Conservation (phyloP, 2,329 filamentous ascomycete genomes). For the Cordyceps sp. region DNA sequence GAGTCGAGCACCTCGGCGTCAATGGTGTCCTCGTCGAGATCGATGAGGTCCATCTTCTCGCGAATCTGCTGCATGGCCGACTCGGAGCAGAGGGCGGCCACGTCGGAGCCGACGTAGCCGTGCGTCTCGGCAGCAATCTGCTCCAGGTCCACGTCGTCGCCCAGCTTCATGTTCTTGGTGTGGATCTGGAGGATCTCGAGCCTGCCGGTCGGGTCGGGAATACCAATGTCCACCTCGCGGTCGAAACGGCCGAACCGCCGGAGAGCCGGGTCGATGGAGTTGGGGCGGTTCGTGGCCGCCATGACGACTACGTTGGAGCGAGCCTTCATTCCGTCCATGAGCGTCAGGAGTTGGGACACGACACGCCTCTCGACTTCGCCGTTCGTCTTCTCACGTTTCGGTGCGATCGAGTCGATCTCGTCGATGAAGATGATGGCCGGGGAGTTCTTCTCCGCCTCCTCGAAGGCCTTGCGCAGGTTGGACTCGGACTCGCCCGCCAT, state of each 20-base stretch:
- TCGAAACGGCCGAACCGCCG: slow-evolving; percentile 98
- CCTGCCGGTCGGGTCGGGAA: slow-evolving; percentile 93
- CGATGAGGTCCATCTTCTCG: slow-evolving; percentile 99
- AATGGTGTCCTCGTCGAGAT: slow-evolving; percentile 96
- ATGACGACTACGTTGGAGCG: slow-evolving; percentile 97
- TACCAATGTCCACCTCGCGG: slow-evolving; percentile 95
- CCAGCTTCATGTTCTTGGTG: slow-evolving; percentile 99
- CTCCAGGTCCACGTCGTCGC: slow-evolving; percentile 90
- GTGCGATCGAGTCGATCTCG: slow-evolving; percentile 97
- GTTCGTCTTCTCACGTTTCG: slow-evolving; percentile 99
- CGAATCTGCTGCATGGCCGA: slow-evolving; percentile 99
- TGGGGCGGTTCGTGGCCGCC: slow-evolving; percentile 96
- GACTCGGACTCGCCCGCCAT: slow-evolving; percentile 99
- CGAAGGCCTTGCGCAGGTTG: slow-evolving; percentile 96
- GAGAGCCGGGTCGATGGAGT: slow-evolving; percentile 95
- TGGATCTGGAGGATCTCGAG: slow-evolving; percentile 98
- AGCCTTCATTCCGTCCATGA: slow-evolving; percentile 99
- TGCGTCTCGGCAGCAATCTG: slow-evolving; percentile 95
- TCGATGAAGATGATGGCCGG: slow-evolving; percentile 99
- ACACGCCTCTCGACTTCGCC: slow-evolving; percentile 97
- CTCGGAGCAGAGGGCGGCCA: slow-evolving; percentile 95
- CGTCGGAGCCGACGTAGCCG: slow-evolving; percentile 96
- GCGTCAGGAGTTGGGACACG: slow-evolving; percentile 88
- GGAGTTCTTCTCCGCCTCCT: slow-evolving; percentile 98
- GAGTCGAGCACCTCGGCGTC: slow-evolving; percentile 97